Percentiles rank a stretch among this genome's conserved stretches.
phyloP scores from a whole-genome alignment of 2,329 filamentous ascomycete genomes.

The Ophiostoma novo-ulmi region DNA sequence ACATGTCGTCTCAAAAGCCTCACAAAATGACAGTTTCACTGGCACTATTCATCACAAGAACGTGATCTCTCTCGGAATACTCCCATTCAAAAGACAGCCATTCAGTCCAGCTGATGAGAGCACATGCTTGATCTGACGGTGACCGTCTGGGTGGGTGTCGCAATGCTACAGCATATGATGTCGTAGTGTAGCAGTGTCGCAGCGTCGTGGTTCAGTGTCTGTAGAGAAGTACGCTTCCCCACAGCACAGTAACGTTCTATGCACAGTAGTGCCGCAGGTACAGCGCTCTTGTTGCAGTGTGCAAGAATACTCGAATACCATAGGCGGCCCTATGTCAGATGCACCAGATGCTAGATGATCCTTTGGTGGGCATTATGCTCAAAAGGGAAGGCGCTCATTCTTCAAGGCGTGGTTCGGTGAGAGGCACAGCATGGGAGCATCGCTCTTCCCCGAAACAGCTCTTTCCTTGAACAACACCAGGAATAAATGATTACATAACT shows the following conservation, averaged over 20 bases:
- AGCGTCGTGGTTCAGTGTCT: neutral
- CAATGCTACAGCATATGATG: neutral
- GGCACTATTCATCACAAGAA: neutral
- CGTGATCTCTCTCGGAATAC: neutral
- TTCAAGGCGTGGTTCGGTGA: neutral
- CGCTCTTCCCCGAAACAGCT: neutral
- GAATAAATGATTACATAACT: neutral
- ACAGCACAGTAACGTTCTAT: neutral
- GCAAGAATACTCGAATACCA: neutral
- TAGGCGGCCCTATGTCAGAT: neutral
- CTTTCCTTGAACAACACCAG: neutral
- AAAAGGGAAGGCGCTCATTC: slow-evolving; percentile 2
- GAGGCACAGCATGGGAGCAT: neutral
- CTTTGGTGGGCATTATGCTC: neutral
- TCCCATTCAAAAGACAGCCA: neutral
- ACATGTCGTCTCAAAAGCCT: neutral
- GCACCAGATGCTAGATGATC: neutral
- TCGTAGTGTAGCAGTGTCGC: neutral
- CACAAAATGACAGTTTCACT: neutral
- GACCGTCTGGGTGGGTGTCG: neutral
- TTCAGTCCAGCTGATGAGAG: neutral
- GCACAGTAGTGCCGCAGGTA: neutral
- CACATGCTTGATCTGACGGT: neutral
- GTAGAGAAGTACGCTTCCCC: neutral
- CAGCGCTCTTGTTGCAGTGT: neutral